Base-by-base conservation (phyloP, 768 basidiomycete species). In the Glaciozyma antarctica region DNA sequence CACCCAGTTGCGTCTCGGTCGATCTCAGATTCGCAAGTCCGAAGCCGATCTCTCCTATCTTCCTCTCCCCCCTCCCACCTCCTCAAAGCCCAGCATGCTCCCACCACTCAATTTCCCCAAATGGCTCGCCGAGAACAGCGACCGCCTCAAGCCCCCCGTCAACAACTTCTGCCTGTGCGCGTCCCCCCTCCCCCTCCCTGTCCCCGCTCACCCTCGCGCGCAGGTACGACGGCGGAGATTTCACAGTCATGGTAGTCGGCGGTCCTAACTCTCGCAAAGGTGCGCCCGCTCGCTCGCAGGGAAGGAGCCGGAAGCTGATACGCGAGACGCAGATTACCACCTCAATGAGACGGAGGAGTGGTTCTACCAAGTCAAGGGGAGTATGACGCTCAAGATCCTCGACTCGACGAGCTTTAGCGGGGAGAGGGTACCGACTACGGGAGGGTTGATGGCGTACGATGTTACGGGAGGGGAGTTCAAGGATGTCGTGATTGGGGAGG, bases 271-370 rank as follows among this genome's bases (percentile, higher is more conserved):
- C 90, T 75, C 80, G 94, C 47, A 88, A 88, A 32, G 75, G 74
- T 72, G 16, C 24, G 71, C n/a, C n/a, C 54, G 12, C 22, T 28
- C 54, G 19, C 12, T 19, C 5, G 16, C 38, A n/a, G 19, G 6
- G 26, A 22, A 28, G 34, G 13, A 22, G 1, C 21, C 38, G 34
- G 13, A 32, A n/a, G 34, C 55, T 41, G 21, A 5, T 17, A 16
- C 41, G 12, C 26, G 34, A 30, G 5, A 2, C 24, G 3, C 44
- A 60, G 93, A 95, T 77, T 97, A 91, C 74, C 94, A 98, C 76
- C 78, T 95, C 51, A 98, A 97, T 75, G 85, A 95, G 78, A 97
- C 93, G 1, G 91, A 90, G 87, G 94, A 98, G 77, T 97, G 92
- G 93, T 98, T 97, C 77, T 97, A 92, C 77, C 94, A 99, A 75